Evolutionary conservation across 73 alveolate genomes (phyloP), one percentile per base, ranked within the genome.

Genomic region (Paramecium octaurelia): DNA sequence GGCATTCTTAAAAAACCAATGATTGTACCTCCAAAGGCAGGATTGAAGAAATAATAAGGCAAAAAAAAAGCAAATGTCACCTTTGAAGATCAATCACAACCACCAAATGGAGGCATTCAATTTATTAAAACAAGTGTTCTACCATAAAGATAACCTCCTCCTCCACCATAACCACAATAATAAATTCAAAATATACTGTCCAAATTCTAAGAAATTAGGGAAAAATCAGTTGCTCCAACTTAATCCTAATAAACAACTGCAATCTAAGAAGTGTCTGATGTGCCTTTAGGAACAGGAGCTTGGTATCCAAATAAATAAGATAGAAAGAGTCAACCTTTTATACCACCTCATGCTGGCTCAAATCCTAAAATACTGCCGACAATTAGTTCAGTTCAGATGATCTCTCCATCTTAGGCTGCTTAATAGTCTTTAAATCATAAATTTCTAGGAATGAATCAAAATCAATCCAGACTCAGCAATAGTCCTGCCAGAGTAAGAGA

Each of bases 281-380:
- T 54, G 6, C 69, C 69, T 18, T 54, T 54, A 54, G 69, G 69
- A 18, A 18, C 69, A 54, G 69, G 69, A 4, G 69, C 69, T 4
- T 54, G 69, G 69, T 54, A 54, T 54, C 69, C 69, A 1, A 54
- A 54, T 54, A 54, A 68, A 68, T 68, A 10, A 12, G 84, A 68
- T 68, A 68, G 27, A 68, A 31, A 27, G 23, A 31, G 46, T 31
- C 12, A 68, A 68, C 84, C 40, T 31, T 68, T 68, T 68, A 34
- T 68, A 11, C 84, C 84, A 31, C 84, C 84, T 68, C 46, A 68
- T 68, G 84, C 84, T 34, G 40, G 50, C 4, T 68, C 84, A 68
- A 68, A 68, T 68, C 46, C 40, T 5, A 31, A 68, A 34, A 4
- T 68, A 3, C 27, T 34, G 4, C 40, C 50, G 24, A 68, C 84